phyloP scores from a whole-genome alignment of 208 protist species.

The Entamoeba invadens region DNA sequence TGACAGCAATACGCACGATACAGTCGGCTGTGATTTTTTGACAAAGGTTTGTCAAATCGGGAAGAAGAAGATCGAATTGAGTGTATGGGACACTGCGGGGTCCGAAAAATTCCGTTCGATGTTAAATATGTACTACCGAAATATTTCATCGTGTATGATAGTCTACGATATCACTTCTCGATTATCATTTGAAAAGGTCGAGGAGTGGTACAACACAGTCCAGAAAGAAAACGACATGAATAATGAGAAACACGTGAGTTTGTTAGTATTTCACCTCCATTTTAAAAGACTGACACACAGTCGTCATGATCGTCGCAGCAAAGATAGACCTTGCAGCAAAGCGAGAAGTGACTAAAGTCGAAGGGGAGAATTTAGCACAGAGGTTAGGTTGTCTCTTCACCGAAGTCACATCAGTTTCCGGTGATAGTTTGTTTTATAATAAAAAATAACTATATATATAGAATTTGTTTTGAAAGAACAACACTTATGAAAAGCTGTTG shows the following conservation, averaged over 20 bases:
- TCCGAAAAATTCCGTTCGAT: slow-evolving; percentile 92
- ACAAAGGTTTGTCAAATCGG: slow-evolving; percentile 37
- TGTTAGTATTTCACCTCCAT: no score
- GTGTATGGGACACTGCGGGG: slow-evolving; percentile 28
- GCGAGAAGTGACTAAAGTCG: background rate
- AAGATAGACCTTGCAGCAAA: background rate
- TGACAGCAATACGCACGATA: slow-evolving; percentile 13
- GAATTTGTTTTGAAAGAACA: background rate
- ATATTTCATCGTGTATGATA: slow-evolving; percentile 83
- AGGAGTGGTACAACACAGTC: slow-evolving; percentile 32
- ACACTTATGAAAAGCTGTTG: background rate
- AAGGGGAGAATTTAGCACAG: background rate
- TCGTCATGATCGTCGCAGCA: background rate
- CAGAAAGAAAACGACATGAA: no score
- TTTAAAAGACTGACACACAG: no score
- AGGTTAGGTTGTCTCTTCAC: background rate
- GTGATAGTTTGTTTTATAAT: background rate
- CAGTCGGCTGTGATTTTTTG: slow-evolving; percentile 49
- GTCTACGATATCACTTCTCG: slow-evolving; percentile 41
- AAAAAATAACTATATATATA: background rate
- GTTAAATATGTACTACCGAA: slow-evolving; percentile 91
- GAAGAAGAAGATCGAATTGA: slow-evolving; percentile 23
- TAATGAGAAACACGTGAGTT: no score
- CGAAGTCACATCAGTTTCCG: background rate
- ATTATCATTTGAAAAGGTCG: slow-evolving; percentile 35